Percentiles rank a stretch among this genome's conserved stretches.
Evolutionary conservation across 1,139 yeast species (phyloP).

Genomic region (Blastobotrys capitulatus): DNA sequence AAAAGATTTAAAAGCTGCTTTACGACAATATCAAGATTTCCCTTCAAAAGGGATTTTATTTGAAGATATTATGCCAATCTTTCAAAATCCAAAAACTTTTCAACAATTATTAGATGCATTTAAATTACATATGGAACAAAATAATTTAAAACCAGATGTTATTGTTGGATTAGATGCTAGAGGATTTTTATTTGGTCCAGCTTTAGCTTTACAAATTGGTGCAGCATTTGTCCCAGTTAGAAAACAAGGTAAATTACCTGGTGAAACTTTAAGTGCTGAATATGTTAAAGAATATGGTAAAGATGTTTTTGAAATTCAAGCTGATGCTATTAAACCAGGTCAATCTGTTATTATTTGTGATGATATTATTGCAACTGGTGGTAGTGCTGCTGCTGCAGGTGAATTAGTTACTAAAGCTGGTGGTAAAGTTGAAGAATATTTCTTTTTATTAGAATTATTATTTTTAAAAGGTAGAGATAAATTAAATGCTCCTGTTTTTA

Average conservation of each 20-base stretch:
- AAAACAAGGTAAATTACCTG: slow-evolving; percentile 93
- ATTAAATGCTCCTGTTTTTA: slow-evolving; percentile 78
- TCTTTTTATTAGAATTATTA: slow-evolving; percentile 89
- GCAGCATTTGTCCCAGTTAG: slow-evolving; percentile 94
- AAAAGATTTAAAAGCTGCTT: slow-evolving; percentile 26
- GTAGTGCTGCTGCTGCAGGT: slow-evolving; percentile 93
- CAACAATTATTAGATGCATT: slow-evolving; percentile 77
- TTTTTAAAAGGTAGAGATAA: slow-evolving; percentile 91
- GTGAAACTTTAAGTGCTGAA: slow-evolving; percentile 64
- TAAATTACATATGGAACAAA: slow-evolving; percentile 61
- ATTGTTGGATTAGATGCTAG: slow-evolving; percentile 94
- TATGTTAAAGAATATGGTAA: slow-evolving; percentile 87
- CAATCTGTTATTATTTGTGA: slow-evolving; percentile 83
- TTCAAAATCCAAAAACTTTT: slow-evolving; percentile 75
- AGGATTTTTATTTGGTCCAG: slow-evolving; percentile 94
- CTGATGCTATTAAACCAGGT: slow-evolving; percentile 72
- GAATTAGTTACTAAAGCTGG: slow-evolving; percentile 63
- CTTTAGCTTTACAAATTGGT: slow-evolving; percentile 81
- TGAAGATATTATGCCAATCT: slow-evolving; percentile 93
- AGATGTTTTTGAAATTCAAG: slow-evolving; percentile 86
- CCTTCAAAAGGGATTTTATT: slow-evolving; percentile 90
- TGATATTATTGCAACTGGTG: slow-evolving; percentile 97
- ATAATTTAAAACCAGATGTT: slow-evolving; percentile 64
- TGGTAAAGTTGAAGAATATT: slow-evolving; percentile 70
- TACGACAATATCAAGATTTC: slow-evolving; percentile 80